Conservation (phyloP, 1,284 basidiomycete genomes). For the Filobasidium uniguttulatum region DNA sequence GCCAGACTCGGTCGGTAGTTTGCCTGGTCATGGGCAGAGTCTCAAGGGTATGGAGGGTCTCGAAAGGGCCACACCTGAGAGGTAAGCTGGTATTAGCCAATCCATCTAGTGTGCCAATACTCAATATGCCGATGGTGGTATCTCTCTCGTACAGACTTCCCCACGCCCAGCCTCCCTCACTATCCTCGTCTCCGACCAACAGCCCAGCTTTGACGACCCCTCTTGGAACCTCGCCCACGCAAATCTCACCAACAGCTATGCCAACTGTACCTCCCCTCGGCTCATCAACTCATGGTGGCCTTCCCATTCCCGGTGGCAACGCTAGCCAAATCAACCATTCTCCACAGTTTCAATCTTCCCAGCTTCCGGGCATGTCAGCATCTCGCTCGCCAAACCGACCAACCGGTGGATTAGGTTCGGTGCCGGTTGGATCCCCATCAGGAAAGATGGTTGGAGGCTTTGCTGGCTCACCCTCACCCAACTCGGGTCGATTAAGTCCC, state of each 20-base stretch:
- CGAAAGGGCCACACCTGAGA: conserved; percentile 87
- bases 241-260: neutral
- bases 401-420: too few relatives aligned
- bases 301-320: conserved; percentile 8
- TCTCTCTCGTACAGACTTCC: conserved; percentile 23
- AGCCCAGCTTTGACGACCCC: conserved; percentile 13
- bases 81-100: too few relatives aligned
- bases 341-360: too few relatives aligned
- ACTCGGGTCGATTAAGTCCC: conserved; percentile 4
- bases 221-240: conserved; percentile 2
- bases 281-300: neutral
- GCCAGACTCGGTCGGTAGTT: conserved; percentile 71
- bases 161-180: conserved; percentile 32
- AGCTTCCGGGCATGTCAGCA: too few relatives aligned
- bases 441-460: too few relatives aligned
- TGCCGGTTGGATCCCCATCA: too few relatives aligned
- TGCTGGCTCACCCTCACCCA: neutral
- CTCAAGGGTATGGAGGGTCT: neutral
- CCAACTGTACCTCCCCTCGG: conserved; percentile 1
- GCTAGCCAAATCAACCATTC: neutral
- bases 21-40: neutral
- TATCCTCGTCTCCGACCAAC: conserved; percentile 31
- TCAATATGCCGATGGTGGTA: neutral
- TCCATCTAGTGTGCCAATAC: too few relatives aligned
- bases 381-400: too few relatives aligned